Evolutionary conservation across 176 grass and related monocot species (phyloP).

Genomic region (Phoenix dactylifera): DNA sequence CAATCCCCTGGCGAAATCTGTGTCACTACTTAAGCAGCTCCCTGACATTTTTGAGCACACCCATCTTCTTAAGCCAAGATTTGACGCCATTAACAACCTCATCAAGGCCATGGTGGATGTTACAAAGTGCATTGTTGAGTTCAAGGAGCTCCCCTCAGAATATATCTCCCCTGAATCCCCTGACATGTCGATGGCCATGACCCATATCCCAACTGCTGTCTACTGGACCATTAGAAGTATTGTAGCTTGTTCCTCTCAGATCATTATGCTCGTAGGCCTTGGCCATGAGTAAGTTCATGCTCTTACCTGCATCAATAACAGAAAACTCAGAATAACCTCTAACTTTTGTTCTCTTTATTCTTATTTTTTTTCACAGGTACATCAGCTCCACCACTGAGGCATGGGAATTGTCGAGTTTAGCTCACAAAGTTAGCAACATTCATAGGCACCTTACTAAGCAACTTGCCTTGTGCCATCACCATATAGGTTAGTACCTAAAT

Average conservation of each 20-base stretch:
- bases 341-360: neutral
- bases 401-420: constrained; percentile 43
- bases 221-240: constrained; percentile 44
- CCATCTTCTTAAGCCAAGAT: constrained; percentile 37
- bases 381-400: constrained; percentile 35
- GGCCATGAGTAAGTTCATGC: constrained; percentile 31
- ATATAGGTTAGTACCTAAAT: constrained; percentile 20
- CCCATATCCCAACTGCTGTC: constrained; percentile 31
- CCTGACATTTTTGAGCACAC: constrained; percentile 32
- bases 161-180: constrained; percentile 15
- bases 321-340: too few relatives aligned
- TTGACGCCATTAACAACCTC: constrained; percentile 35
- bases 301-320: too few relatives aligned
- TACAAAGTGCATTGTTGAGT: constrained; percentile 37
- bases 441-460: constrained; percentile 36
- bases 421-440: constrained; percentile 43
- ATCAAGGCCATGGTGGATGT: constrained; percentile 38
- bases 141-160: constrained; percentile 27
- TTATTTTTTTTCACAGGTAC: constrained; percentile 16
- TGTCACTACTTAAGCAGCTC: constrained; percentile 32
- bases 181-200: constrained; percentile 19
- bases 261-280: constrained; percentile 28
- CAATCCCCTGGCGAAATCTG: constrained; percentile 32
- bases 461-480: constrained; percentile 16
- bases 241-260: constrained; percentile 34